Evolutionary conservation across 108 stramenopile genomes (phyloP), one percentile per base, ranked within the genome.

Genomic region (Discostella stelligeroides): DNA sequence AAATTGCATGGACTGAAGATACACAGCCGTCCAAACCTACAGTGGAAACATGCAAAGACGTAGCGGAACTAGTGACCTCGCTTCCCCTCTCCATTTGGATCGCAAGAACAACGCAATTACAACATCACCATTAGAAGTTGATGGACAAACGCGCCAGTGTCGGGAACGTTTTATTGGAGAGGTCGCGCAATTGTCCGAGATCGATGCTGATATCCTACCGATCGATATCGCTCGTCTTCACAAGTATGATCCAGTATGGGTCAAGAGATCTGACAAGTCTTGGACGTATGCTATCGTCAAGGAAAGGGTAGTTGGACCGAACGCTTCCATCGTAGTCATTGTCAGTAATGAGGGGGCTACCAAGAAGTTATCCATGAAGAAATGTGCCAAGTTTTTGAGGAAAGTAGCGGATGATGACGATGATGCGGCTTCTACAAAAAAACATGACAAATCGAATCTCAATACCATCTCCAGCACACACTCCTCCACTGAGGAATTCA

Each of bases 331-430:
- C 15, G 34, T 14, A 2, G 27, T 58, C 30, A 58, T 12, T 12
- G 57, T 58, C 2, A 58, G 30, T 34, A 7, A 11, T 4, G 7
- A 29, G 29, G 57, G 57, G 29, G 25, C 27, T 10, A 34, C 29
- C 57, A 58, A 58, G 57, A 58, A 30, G 27, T 58, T 58, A 13
- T 29, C 57, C 4, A 30, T 58, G 57, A 58, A 25, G 4, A 5
- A 30, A 30, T 58, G 57, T 25, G 57, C 57, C 57, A 58, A 58
- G 57, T 58, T 58, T 14, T 25, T 58, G 30, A 58, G 57, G 15
- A 30, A 13, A 30, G 30, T 38, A 10, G 57, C 7, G n/a, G n/a
- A 58, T 45, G 2, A 40, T 40, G 40, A 40, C 10, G 40, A 45
- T 45, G 12, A 13, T 45, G 43, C 2, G 3, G 34, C 5, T 34